phyloP scores from a whole-genome alignment of 345 rosid species.

The Eucalyptus paniculata region DNA sequence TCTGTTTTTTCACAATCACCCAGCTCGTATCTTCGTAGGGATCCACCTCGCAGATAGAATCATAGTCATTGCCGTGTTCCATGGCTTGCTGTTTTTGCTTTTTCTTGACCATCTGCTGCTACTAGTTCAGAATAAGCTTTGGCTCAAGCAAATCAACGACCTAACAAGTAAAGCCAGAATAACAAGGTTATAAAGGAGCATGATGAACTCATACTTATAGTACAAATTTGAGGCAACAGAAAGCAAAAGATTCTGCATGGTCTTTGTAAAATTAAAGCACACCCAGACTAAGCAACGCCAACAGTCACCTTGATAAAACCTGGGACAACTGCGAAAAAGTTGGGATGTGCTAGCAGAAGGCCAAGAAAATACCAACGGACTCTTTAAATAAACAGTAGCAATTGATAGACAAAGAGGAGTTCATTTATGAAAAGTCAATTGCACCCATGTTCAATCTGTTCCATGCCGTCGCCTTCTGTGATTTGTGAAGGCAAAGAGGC shows the following conservation, averaged over 20 bases:
- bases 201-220: neutral
- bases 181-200: neutral
- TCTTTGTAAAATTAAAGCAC: neutral
- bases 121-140: neutral
- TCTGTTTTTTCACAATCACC: slow-evolving; percentile 9
- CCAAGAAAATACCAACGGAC: neutral
- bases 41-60: neutral
- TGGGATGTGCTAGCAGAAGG: neutral
- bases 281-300: neutral
- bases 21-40: neutral
- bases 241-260: neutral
- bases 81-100: neutral
- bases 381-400: neutral
- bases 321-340: neutral
- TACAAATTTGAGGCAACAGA: neutral
- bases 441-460: neutral
- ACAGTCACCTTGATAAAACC: neutral
- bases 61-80: neutral
- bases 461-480: neutral
- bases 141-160: neutral
- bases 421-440: neutral
- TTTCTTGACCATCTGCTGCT: neutral
- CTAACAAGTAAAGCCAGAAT: neutral
- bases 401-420: neutral
- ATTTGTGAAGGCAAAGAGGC: neutral